A percentile compares a stretch with the other conserved stretches of the same genome.
Conservation (phyloP, 1,139 yeast species). For the Geotrichum citri-aurantii region DNA sequence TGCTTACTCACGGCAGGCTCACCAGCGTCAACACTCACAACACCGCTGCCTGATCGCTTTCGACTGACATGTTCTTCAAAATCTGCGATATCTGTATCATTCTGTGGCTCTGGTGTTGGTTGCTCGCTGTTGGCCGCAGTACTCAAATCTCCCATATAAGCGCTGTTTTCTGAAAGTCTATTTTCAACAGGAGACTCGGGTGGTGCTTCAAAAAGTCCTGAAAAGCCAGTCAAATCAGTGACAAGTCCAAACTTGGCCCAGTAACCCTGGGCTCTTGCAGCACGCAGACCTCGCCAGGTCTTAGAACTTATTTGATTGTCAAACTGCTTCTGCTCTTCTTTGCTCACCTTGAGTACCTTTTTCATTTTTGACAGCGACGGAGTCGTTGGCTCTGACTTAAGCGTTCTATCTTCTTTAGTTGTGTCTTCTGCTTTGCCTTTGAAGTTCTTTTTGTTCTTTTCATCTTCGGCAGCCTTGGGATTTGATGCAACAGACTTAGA, state of each 20-base stretch:
- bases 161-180: neutral
- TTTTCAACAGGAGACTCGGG: neutral
- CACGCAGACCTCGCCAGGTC: conserved; percentile 35
- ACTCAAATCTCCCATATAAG: neutral
- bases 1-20: neutral
- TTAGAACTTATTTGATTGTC: conserved; percentile 24
- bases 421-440: conserved; percentile 6
- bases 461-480: conserved; percentile 5
- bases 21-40: neutral
- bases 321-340: conserved; percentile 13
- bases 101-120: neutral
- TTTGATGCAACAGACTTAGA: neutral
- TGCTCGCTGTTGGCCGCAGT: neutral
- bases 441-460: conserved; percentile 8
- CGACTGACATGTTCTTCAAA: neutral
- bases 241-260: conserved; percentile 32
- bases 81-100: neutral
- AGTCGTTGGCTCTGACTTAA: neutral
- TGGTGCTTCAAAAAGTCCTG: conserved; percentile 26
- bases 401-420: neutral
- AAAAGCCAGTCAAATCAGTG: conserved; percentile 25
- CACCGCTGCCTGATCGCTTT: neutral
- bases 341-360: conserved; percentile 6
- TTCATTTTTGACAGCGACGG: neutral
- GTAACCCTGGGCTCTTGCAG: conserved; percentile 31